Evolutionary conservation across 345 rosid species (phyloP), one percentile per base, ranked within the genome.

Genomic region (Sonneratia caseolaris): DNA sequence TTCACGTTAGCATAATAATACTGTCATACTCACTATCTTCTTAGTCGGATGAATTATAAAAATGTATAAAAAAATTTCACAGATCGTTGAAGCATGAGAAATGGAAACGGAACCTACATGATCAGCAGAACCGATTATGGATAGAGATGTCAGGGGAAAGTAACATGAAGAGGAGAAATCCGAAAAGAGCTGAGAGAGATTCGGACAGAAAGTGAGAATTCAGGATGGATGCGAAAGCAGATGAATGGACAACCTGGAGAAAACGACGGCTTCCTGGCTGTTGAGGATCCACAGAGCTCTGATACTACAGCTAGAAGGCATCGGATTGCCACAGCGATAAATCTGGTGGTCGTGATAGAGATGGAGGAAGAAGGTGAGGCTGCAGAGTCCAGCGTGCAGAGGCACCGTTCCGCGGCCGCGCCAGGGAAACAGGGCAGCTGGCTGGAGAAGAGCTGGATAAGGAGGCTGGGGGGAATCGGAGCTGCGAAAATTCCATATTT

Each of bases 201-300:
- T 65, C 40, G 7, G 27, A n/a, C 68, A 65, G 68, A 24, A 62
- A 21, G 40, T 10, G n/a, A 59, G 37, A 53, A 22, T 14, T 27
- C 64, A 37, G 27, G 43, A 16, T 27, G 38, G 43, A 59, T 24
- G 37, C 1, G 22, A 37, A 6, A 21, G 62, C 2, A 45, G n/a
- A 36, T 22, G 69, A 13, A 16, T 4, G 51, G 13, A 13, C 21
- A 69, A 91, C 98, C 97, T 86, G 76, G 98, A 94, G 82, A 87
- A 94, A 64, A 94, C 89, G 78, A 87, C 86, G 76, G 86, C 64
- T 73, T 88, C 93, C 69, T 87, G 84, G 71, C 75, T 87, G 83
- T 84, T 85, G 84, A 94, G 84, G 84, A 84, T 86, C 98, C 98
- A 94, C 59, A 94, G 80, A 77, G 96, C 96, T 76, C 99, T 78